Evolutionary conservation across 441 rosid genomes (phyloP).

Genomic region (Macaranga tanarius): DNA sequence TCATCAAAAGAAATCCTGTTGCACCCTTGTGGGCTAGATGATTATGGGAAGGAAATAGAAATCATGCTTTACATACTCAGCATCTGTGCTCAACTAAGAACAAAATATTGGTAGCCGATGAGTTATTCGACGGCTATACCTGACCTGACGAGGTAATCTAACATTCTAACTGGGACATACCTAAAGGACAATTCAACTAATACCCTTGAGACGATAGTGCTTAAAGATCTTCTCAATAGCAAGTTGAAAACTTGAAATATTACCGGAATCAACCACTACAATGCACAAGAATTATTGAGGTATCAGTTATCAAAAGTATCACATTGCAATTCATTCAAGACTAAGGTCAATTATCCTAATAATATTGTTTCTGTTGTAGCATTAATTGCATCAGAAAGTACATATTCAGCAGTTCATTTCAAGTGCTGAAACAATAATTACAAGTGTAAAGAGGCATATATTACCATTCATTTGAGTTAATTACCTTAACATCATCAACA

Average conservation of each 20-base stretch:
- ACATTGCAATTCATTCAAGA: not conserved
- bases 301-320: no score
- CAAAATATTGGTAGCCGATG: not conserved
- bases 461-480: not conserved
- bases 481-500: slow-evolving; percentile 90
- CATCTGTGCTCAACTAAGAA: not conserved
- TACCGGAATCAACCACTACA: not conserved
- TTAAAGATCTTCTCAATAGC: not conserved
- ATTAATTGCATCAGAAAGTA: no score
- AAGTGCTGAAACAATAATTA: no score
- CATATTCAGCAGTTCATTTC: no score
- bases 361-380: no score
- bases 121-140: not conserved
- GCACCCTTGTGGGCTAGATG: not conserved
- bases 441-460: not conserved
- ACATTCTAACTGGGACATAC: slow-evolving; percentile 5
- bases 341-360: no score
- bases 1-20: not conserved
- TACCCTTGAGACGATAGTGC: no score
- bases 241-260: not conserved
- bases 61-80: not conserved
- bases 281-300: not conserved
- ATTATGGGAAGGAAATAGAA: not conserved
- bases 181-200: slow-evolving; percentile 1
- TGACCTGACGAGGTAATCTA: slow-evolving; percentile 10